phyloP scores from a whole-genome alignment of 805 yeast species.

The Saturnispora halmiae region DNA sequence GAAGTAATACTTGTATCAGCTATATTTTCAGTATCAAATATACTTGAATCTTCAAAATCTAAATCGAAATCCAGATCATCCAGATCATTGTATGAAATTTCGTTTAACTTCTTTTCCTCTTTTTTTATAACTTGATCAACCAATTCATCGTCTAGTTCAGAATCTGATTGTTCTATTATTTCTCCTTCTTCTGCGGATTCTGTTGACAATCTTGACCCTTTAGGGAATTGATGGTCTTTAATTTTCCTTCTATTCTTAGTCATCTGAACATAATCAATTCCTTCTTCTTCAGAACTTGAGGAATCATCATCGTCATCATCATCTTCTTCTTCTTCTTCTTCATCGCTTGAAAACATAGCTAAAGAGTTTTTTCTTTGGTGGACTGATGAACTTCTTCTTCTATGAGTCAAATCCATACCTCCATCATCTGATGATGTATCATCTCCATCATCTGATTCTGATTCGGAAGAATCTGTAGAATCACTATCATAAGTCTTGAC shows the following conservation, averaged over 20 bases:
- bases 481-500: neutral
- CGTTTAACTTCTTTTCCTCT: constrained; percentile 27
- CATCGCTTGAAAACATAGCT: constrained; percentile 3
- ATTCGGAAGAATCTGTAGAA: constrained; percentile 11
- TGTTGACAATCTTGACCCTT: constrained; percentile 10
- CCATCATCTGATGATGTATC: constrained; percentile 16
- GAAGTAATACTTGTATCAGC: constrained; percentile 9
- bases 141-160: constrained; percentile 33
- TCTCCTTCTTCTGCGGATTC: constrained; percentile 16
- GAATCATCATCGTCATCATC: constrained; percentile 28
- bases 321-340: constrained; percentile 17
- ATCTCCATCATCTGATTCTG: constrained; percentile 24
- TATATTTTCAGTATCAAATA: constrained; percentile 26
- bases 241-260: constrained; percentile 56
- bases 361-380: constrained; percentile 16
- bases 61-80: constrained; percentile 21
- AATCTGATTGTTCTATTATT: constrained; percentile 27
- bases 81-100: constrained; percentile 12
- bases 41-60: constrained; percentile 14
- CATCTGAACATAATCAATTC: constrained; percentile 62
- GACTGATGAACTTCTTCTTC: neutral
- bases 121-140: constrained; percentile 33
- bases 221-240: constrained; percentile 41
- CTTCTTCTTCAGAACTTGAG: constrained; percentile 47
- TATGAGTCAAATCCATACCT: neutral